Conservation (phyloP, 305 asterid genomes). For the Fraxinus velutina region DNA sequence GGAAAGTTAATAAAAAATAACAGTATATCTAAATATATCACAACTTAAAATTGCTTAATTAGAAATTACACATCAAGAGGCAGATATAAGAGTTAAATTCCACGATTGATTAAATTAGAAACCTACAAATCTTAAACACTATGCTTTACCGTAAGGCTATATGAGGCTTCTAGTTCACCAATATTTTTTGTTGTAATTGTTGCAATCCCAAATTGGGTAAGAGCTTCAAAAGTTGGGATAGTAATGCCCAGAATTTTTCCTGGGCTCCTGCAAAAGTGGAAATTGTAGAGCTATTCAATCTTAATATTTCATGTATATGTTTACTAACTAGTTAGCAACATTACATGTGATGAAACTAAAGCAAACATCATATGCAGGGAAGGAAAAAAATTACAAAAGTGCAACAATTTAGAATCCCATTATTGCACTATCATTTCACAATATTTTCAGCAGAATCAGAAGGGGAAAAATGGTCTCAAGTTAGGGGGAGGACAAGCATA, state of each 20-base stretch:
- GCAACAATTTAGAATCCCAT: background rate
- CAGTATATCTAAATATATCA: background rate
- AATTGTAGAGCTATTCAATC: background rate
- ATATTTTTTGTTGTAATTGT: constrained; percentile 75
- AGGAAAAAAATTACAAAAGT: background rate
- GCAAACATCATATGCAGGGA: background rate
- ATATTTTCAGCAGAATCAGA: background rate
- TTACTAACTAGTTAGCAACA: background rate
- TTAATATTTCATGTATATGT: background rate
- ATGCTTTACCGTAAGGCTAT: constrained; percentile 79
- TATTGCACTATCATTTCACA: background rate
- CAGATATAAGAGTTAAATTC: background rate
- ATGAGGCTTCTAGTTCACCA: constrained; percentile 88
- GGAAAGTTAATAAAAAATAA: background rate
- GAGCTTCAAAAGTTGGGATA: constrained; percentile 86
- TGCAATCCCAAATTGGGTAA: constrained; percentile 85
- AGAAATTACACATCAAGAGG: background rate
- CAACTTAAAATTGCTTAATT: background rate
- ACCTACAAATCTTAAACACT: background rate
- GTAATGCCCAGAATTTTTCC: constrained; percentile 76
- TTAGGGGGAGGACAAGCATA: background rate
- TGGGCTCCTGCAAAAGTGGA: constrained; percentile 38
- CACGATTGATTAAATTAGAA: background rate
- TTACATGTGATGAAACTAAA: background rate
- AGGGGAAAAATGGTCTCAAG: background rate